phyloP scores from a whole-genome alignment of 805 yeast genomes.

The Nakazawaea populi region DNA sequence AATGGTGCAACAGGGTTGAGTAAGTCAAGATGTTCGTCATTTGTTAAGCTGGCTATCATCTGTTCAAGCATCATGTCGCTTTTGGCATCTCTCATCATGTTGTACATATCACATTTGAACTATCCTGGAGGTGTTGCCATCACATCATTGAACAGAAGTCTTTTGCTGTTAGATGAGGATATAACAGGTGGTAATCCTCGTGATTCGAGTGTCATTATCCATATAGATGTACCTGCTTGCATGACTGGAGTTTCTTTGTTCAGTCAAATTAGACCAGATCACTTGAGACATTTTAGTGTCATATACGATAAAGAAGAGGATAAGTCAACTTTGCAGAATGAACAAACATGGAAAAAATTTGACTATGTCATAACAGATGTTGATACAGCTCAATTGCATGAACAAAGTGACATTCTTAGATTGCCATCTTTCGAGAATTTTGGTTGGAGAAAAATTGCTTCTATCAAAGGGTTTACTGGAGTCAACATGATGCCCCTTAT shows the following conservation, averaged over 20 bases:
- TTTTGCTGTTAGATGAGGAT: slow-evolving; percentile 17
- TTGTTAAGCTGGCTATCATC: not conserved
- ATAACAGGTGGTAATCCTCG: not conserved
- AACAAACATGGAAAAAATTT: slow-evolving; percentile 38
- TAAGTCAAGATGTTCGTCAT: slow-evolving; percentile 12
- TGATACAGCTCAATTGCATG: slow-evolving; percentile 14
- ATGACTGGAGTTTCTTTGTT: slow-evolving; percentile 85
- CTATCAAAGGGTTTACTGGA: slow-evolving; percentile 34
- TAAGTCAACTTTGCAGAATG: slow-evolving; percentile 22
- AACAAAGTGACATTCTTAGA: not conserved
- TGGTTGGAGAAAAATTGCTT: slow-evolving; percentile 38
- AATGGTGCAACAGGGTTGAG: slow-evolving; percentile 39
- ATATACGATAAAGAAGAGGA: slow-evolving; percentile 79
- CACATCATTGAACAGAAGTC: slow-evolving; percentile 38
- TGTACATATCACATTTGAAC: slow-evolving; percentile 62
- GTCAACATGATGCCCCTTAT: slow-evolving; percentile 20
- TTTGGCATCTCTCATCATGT: slow-evolving; percentile 42
- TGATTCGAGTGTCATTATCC: slow-evolving; percentile 36
- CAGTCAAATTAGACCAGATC: slow-evolving; percentile 45
- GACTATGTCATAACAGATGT: slow-evolving; percentile 44
- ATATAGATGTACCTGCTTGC: slow-evolving; percentile 74
- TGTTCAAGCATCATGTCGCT: slow-evolving; percentile 26
- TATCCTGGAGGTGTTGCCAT: slow-evolving; percentile 90
- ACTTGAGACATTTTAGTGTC: slow-evolving; percentile 20
- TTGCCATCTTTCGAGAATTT: slow-evolving; percentile 12